Evolutionary conservation across 495 filamentous ascomycete genomes (phyloP), one percentile per base, ranked within the genome.

Genomic region (Penicillium crystallinum): DNA sequence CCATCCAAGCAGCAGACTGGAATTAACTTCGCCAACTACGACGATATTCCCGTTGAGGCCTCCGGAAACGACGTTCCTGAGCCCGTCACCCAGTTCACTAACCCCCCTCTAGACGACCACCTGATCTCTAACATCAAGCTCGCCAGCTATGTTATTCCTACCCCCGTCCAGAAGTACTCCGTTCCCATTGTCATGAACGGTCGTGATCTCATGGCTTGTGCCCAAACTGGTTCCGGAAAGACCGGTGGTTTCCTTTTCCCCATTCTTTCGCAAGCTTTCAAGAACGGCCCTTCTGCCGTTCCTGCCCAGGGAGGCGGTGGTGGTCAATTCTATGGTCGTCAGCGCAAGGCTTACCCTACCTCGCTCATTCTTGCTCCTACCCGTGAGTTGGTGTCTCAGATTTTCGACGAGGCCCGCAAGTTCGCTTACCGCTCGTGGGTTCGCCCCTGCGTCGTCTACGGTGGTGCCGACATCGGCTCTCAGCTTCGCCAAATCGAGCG

Each of bases 21-120:
- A 65, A 97, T 98, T 84, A 98, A 98, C 79, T 98, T 98, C 65
- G 84, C 96, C 75, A 98, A 98, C 77, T 98, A 98, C 72, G 93
- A 98, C 63, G 93, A 98, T 66, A 98, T 98, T 61, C 93, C 93
- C 30, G 95, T 98, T 51, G 93, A 96, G 67, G 92, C 95, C 36
- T 96, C 93, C 52, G 93, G 93, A 38, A 87, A 90, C 39, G 85
- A 95, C 67, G 90, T 96, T 39, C 95, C 93, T 37, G 95, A 97
- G 60, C 89, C 95, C 35, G 87, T 95, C 52, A 84, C 84, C 58
- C 77, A 79, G 39, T 98, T 98, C 81, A 90, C 82, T 65, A 91
- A 92, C 79, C 93, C 93, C 43, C 93, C 93, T 53, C 77, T 98
- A 46, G 93, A 98, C 66, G 84, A 90, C 60, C 93, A 97, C 58